Conservation (phyloP, 1,284 basidiomycete genomes). For the Apiotrichum brassicae region DNA sequence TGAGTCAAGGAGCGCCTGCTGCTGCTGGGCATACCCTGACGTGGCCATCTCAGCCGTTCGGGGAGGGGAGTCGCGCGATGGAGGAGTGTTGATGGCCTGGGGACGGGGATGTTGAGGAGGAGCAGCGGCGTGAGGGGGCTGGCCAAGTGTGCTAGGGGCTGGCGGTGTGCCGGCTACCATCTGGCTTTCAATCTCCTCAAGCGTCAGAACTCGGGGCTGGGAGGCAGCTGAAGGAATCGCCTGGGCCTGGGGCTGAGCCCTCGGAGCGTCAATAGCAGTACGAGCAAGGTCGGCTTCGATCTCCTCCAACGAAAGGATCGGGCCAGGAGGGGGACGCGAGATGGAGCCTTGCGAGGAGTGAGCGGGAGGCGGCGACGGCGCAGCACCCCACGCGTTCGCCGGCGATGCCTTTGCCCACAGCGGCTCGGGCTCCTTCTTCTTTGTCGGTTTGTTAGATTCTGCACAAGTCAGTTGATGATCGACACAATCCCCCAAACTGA, state of each 20-base stretch:
- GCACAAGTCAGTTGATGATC: not conserved
- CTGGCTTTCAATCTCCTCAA: constrained; percentile 48
- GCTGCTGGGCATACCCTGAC: constrained; percentile 34
- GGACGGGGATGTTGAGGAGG: constrained; percentile 18
- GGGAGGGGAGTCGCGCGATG: constrained; percentile 28
- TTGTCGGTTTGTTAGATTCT: constrained; percentile 11
- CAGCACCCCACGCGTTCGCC: constrained; percentile 48
- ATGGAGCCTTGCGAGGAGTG: constrained; percentile 18
- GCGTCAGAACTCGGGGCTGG: constrained; percentile 29
- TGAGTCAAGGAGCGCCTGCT: constrained; percentile 41
- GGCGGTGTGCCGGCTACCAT: constrained; percentile 36
- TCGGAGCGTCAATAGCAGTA: constrained; percentile 18
- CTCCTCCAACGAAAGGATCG: constrained; percentile 76
- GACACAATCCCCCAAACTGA: constrained; percentile 9
- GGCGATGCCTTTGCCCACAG: constrained; percentile 32
- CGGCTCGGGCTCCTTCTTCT: constrained; percentile 22
- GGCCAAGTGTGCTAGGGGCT: constrained; percentile 15
- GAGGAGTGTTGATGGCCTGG: constrained; percentile 21
- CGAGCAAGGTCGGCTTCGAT: constrained; percentile 82
- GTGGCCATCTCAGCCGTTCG: constrained; percentile 22
- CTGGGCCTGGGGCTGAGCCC: constrained; percentile 15
- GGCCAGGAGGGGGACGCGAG: constrained; percentile 48
- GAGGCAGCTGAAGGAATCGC: constrained; percentile 10
- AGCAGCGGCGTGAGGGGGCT: constrained; percentile 37
- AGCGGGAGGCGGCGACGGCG: constrained; percentile 12